Percentiles rank a stretch among this genome's conserved stretches.
Evolutionary conservation across 495 filamentous ascomycete species (phyloP).

Genomic region (Aspergillus carlsbadensis): DNA sequence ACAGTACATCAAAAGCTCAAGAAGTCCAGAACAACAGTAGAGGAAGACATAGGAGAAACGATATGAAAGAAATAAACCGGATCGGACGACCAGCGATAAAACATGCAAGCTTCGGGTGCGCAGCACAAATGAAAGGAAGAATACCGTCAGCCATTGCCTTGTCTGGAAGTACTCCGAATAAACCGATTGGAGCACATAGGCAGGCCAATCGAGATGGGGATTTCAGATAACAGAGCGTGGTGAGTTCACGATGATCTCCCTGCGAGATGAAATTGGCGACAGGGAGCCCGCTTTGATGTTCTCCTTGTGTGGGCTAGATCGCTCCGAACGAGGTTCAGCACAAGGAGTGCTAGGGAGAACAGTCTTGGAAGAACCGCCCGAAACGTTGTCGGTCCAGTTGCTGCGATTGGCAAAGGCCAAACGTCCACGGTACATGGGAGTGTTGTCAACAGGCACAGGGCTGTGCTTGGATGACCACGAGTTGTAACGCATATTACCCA

Average conservation of each 20-base stretch:
- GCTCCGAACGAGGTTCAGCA: constrained; percentile 23
- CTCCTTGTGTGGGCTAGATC: constrained; percentile 36
- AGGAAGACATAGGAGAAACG: constrained; percentile 8
- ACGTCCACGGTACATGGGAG: constrained; percentile 29
- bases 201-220: neutral
- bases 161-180: too few species aligned
- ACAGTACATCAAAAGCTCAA: constrained; percentile 20
- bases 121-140: neutral
- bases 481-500: constrained; percentile 28
- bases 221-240: constrained; percentile 22
- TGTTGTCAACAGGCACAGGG: constrained; percentile 30
- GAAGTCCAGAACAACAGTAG: constrained; percentile 12
- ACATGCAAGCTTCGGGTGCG: neutral
- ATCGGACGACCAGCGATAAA: constrained; percentile 7
- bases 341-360: constrained; percentile 27
- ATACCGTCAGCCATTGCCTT: neutral
- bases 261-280: constrained; percentile 36
- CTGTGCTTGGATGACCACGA: constrained; percentile 33
- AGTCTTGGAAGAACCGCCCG: constrained; percentile 34
- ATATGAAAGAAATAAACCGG: constrained; percentile 6
- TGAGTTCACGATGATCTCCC: constrained; percentile 28
- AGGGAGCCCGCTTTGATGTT: constrained; percentile 33
- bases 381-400: constrained; percentile 32
- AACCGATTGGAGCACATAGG: too few species aligned
- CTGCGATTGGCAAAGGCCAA: constrained; percentile 23